phyloP scores from a whole-genome alignment of 2,329 filamentous ascomycete genomes.

The Diplocarpon rosae region DNA sequence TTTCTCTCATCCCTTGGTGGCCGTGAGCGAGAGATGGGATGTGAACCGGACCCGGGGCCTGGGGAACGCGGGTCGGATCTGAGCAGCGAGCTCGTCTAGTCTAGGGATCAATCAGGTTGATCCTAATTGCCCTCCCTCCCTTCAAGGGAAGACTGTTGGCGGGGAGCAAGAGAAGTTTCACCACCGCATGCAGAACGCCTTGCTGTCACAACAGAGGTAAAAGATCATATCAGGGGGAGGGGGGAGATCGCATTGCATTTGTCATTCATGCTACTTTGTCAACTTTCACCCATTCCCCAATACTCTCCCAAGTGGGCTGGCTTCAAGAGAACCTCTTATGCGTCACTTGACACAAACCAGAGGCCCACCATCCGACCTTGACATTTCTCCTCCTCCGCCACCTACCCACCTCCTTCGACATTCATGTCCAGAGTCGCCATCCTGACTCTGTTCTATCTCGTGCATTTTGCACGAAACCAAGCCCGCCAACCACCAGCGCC shows the following conservation, averaged over 20 bases:
- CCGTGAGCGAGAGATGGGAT: no score
- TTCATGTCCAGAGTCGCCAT: background rate
- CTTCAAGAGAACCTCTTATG: slow-evolving; percentile 1
- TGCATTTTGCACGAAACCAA: background rate
- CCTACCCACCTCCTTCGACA: background rate
- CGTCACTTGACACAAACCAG: slow-evolving; percentile 12
- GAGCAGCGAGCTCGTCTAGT: no score
- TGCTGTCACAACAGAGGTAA: no score
- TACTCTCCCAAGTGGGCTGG: slow-evolving; percentile 12
- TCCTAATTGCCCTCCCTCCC: no score
- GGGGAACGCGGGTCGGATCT: no score
- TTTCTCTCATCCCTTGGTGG: no score
- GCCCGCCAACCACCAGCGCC: slow-evolving; percentile 4
- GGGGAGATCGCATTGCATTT: slow-evolving; percentile 17
- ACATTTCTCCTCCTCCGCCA: slow-evolving; percentile 3
- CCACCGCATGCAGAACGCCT: no score
- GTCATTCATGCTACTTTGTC: slow-evolving; percentile 5
- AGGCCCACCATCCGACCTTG: slow-evolving; percentile 7
- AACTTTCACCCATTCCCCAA: slow-evolving; percentile 9
- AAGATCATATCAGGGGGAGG: slow-evolving; percentile 2
- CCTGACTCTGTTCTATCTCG: background rate
- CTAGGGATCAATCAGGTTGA: no score
- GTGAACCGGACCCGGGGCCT: no score
- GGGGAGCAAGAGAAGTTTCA: no score
- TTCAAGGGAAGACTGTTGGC: no score